Evolutionary conservation across 768 basidiomycete genomes (phyloP), one percentile per base, ranked within the genome.

Genomic region (Exsudoporus frostii): DNA sequence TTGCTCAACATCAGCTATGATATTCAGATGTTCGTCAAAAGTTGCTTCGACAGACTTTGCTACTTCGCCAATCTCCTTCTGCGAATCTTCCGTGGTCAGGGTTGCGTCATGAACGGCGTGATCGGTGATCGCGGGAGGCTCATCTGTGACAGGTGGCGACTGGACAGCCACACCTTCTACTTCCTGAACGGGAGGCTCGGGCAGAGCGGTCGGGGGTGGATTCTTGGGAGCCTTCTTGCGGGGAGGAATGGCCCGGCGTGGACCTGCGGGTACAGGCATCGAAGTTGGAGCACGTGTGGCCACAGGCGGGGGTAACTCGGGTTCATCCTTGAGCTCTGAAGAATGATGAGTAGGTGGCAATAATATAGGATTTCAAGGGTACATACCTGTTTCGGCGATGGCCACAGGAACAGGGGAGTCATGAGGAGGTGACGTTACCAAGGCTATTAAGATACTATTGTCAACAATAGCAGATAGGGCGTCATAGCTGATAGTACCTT

Each of bases 181-280:
- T 22, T 59, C 58, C 15, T 64, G 58, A 0, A 54, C 33, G 10
- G 73, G 68, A 38, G 59, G 68, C 36, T 71, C 65, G 4, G 69
- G 51, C 36, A 67, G 57, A 19, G 57, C 51, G 20, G 50, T 11
- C 2, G 77, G 70, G 11, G 77, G 69, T n/a, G 75, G 71, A 1
- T 81, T 77, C 66, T 82, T 86, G 43, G 73, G 73, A 6, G 76
- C 64, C 62, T 88, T 87, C 70, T 78, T 84, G 38, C 90, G 76
- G 9, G 91, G 90, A 44, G 88, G 89, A 4, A 78, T 90, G 24
- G 88, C 79, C 5, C 90, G 80, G 40, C 86, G 82, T 39, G 90
- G 90, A 17, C 75, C 84, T 14, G 81, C 79, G 14, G 90, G 88
- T 5, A 89, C 75, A 20, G 90, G 88, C 84, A 92, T 91, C 0